A percentile compares a stretch with the other conserved stretches of the same genome.
Evolutionary conservation across 2,329 filamentous ascomycete species (phyloP).

Genomic region (Nemania abortiva): DNA sequence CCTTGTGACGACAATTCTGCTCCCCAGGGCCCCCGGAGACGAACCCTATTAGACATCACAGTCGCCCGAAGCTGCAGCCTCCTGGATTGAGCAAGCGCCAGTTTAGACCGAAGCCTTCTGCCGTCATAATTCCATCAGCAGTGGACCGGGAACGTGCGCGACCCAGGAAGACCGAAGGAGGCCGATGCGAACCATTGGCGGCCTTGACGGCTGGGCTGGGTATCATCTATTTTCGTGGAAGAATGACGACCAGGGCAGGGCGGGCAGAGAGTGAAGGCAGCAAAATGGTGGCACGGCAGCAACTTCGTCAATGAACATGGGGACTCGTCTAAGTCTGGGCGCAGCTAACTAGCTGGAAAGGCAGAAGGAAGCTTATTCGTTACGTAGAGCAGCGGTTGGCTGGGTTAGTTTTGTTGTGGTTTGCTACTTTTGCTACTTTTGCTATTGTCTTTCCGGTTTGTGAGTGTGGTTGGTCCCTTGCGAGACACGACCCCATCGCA

Average conservation of each 20-base stretch:
- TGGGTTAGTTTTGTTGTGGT: not conserved
- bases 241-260: conserved; percentile 19
- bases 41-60: conserved; percentile 34
- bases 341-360: conserved; percentile 7
- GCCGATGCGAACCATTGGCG: conserved; percentile 9
- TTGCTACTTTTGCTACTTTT: not conserved
- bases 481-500: conserved; percentile 38
- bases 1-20: conserved; percentile 21
- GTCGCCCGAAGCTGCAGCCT: conserved; percentile 26
- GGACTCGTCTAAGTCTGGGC: conserved; percentile 16
- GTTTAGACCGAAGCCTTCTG: conserved; percentile 15
- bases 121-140: conserved; percentile 27
- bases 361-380: conserved; percentile 12
- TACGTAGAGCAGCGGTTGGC: too few species aligned
- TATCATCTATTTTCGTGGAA: conserved; percentile 10
- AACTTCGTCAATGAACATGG: not conserved
- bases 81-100: conserved; percentile 18
- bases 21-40: conserved; percentile 22
- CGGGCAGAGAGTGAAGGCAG: not conserved
- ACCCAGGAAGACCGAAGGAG: conserved; percentile 5
- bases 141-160: not conserved
- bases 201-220: too few species aligned
- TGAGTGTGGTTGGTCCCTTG: conserved; percentile 6
- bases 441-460: conserved; percentile 23
- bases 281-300: not conserved